Evolutionary conservation across 352 stramenopile species (phyloP).

Genomic region (Pythium phragmiticola): DNA sequence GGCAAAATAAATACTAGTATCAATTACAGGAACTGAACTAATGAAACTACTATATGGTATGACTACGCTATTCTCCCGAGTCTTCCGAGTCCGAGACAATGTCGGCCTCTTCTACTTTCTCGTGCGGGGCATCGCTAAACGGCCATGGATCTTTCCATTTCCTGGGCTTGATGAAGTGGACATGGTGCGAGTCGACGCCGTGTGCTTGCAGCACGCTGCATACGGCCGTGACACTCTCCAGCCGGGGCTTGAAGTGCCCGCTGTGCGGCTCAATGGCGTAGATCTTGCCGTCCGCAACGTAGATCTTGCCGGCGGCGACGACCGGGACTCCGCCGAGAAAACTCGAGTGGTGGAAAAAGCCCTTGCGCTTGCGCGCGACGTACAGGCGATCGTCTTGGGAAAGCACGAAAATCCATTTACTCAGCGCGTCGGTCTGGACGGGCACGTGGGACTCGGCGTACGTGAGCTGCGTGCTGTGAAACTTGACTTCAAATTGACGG

Average conservation of each 20-base stretch:
- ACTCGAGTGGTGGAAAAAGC: slow-evolving; percentile 76
- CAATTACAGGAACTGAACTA: neutral
- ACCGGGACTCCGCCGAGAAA: slow-evolving; percentile 67
- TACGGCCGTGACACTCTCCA: slow-evolving; percentile 48
- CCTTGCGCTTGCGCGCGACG: slow-evolving; percentile 70
- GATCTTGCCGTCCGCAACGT: slow-evolving; percentile 56
- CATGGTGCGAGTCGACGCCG: slow-evolving; percentile 37
- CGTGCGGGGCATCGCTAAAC: slow-evolving; percentile 24
- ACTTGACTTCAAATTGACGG: slow-evolving; percentile 44
- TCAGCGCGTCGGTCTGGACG: slow-evolving; percentile 57
- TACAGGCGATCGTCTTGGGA: slow-evolving; percentile 38
- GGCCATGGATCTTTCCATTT: slow-evolving; percentile 69
- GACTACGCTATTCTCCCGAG: slow-evolving; percentile 7
- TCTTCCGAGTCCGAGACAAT: slow-evolving; percentile 23
- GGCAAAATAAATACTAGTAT: slow-evolving; percentile 11
- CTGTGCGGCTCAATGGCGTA: slow-evolving; percentile 69
- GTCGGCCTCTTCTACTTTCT: slow-evolving; percentile 1
- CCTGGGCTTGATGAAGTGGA: slow-evolving; percentile 66
- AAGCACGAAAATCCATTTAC: slow-evolving; percentile 84
- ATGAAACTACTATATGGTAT: neutral
- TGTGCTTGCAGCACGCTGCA: slow-evolving; percentile 37
- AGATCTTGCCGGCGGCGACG: slow-evolving; percentile 62
- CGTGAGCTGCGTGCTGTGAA: slow-evolving; percentile 26
- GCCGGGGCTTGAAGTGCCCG: slow-evolving; percentile 68
- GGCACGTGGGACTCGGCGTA: slow-evolving; percentile 37